Base-by-base conservation (phyloP, 192 early-diverging fungal genomes). In the Backusella tarrabulga region DNA sequence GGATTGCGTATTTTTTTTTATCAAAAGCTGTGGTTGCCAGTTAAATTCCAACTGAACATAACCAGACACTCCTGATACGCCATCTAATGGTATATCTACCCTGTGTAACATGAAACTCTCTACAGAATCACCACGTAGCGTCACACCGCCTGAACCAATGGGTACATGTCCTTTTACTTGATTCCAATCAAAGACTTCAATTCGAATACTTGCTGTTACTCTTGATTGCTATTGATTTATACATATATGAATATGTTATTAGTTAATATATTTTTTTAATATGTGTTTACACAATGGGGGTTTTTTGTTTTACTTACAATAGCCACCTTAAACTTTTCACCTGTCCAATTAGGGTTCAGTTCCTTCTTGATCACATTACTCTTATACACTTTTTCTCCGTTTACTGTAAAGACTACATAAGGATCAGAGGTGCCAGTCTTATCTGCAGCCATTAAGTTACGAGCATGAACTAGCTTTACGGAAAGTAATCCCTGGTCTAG, bases 161-260 rank as follows among this genome's bases (percentile, higher is more conserved):
- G 81, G 85, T 26, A 80, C 83, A 74, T 85, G 81, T 40, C 80
- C 78, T 66, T 86, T 83, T 76, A 77, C 71, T 29, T 88, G 85
- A 72, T 92, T 90, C 91, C 91, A 92, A 82, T 92, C 91, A 77
- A 83, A 92, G 9, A 92, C 82, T 66, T 90, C 87, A 9, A 88
- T 77, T 56, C 80, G 73, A 73, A 92, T 81, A 74, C 71, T 73
- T 6, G 75, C 52, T 34, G 71, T 46, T 14, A 76, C 68, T 21
- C 80, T 77, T 46, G 74, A 77, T 42, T 50, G 63, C 56, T 83
- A 80, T 83, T 63, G 56, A 12, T 63, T 29, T 29, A 29, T n/a
- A 50, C 1, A 76, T n/a, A 34, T 4, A 46, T 1, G 52, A 68
- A 32, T 50, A 11, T 40, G 11, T 12, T 3, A 40, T 40, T 40